Base-by-base conservation (phyloP, 2,329 filamentous ascomycete species). In the Monosporascus sp. region DNA sequence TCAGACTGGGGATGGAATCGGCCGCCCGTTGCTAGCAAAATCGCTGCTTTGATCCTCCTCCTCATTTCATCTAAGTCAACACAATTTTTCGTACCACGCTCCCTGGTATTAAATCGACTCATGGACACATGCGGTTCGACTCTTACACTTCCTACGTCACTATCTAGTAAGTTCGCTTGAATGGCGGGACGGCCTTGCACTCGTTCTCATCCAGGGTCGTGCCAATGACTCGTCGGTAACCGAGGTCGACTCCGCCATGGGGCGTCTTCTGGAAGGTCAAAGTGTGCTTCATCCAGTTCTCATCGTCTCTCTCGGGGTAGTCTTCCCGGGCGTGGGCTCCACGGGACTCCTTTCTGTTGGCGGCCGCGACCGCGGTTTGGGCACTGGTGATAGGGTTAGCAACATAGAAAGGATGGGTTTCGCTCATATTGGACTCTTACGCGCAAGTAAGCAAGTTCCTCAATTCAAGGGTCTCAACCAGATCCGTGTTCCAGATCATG, bases 401-500 rank as follows among this genome's bases (percentile, higher is more conserved):
- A 49, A 38, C 24, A 5, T n/a, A 17, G 46, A 54, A 50, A 68
- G 56, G 24, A 36, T 15, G 22, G 24, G 35, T 18, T 15, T 31
- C 18, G 6, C 15, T n/a, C 27, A 48, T 5, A 46, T 7, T 38
- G 37, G 36, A 49, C 58, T 88, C 87, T 78, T 86, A 90, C 84
- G 92, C 93, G 85, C 94, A 97, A 67, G 94, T 97, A 70, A 99
- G 78, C 67, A 99, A 75, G 75, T 99, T 99, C 69, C 92, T 84
- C 68, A 97, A 80, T 77, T 99, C 94, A 53, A 99, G 85, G 7
- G 93, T 96, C 82, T 97, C 93, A 57, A 96, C 90, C 39, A 97
- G 84, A 69, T 97, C 93, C 24, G 89, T 91, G 85, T 97, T 97
- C 93, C 93, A 97, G 79, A 97, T 97, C 93, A 97, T 97, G 82